These are phyloP conservation scores for Sanghuangporus sanghuang DNA, from an alignment of 1,284 basidiomycete species.

Conservation along the genomic window DNA sequence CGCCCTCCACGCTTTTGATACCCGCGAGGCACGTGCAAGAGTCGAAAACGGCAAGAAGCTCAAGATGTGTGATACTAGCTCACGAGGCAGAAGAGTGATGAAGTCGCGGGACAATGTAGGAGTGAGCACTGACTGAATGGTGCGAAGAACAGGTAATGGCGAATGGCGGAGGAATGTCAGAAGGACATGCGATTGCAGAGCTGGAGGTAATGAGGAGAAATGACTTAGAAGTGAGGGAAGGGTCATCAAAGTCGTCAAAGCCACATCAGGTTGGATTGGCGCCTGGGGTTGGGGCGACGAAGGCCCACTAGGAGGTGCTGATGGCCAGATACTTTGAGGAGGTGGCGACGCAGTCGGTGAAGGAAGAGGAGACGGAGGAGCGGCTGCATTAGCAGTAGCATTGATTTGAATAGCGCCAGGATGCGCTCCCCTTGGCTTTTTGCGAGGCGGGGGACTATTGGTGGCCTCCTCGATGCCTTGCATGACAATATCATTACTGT, in stretches of 20 bases:
- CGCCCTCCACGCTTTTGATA: constrained; percentile 75
- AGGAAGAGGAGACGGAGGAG: constrained; percentile 72
- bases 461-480: constrained; percentile 63
- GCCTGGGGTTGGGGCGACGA: constrained; percentile 63
- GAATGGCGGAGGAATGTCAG: constrained; percentile 81
- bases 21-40: constrained; percentile 74
- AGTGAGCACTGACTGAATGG: constrained; percentile 75
- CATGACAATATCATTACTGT: constrained; percentile 66
- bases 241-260: constrained; percentile 72
- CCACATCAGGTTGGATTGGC: constrained; percentile 73
- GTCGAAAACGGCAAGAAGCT: constrained; percentile 73
- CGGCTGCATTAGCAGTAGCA: constrained; percentile 59
- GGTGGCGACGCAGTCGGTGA: constrained; percentile 78
- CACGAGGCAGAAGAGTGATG: constrained; percentile 77
- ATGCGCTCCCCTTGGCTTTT: constrained; percentile 63
- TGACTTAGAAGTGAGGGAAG: constrained; percentile 73
- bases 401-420: constrained; percentile 54
- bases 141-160: constrained; percentile 76
- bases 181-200: constrained; percentile 80
- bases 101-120: constrained; percentile 86
- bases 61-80: constrained; percentile 77
- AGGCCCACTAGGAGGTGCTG: constrained; percentile 67
- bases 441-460: constrained; percentile 62
- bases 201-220: constrained; percentile 65
- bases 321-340: constrained; percentile 68